phyloP scores from a whole-genome alignment of 805 yeast genomes.

The Cyberlindnera subsufficiens region DNA sequence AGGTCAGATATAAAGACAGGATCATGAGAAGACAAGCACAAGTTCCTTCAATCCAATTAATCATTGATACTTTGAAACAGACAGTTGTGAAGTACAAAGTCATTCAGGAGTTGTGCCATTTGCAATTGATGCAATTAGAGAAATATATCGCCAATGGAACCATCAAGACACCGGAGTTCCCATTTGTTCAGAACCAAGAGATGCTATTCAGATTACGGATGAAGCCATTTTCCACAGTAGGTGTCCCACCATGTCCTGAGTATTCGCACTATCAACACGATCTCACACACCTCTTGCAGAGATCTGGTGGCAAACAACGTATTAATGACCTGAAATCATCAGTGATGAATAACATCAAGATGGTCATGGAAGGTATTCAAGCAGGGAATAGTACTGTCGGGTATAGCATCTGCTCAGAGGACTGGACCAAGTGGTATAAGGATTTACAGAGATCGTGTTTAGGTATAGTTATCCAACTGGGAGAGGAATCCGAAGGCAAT shows the following conservation, averaged over 20 bases:
- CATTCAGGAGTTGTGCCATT: slow-evolving; percentile 25
- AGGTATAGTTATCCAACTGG: slow-evolving; percentile 17
- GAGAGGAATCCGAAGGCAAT: slow-evolving; percentile 9
- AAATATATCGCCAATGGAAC: slow-evolving; percentile 20
- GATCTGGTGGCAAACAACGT: slow-evolving; percentile 3
- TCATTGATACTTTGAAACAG: slow-evolving; percentile 1
- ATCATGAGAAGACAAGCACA: slow-evolving; percentile 28
- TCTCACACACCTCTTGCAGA: slow-evolving; percentile 10
- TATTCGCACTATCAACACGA: slow-evolving; percentile 19
- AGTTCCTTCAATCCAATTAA: slow-evolving; percentile 29
- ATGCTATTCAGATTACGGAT: slow-evolving; percentile 51
- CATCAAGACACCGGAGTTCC: slow-evolving; percentile 22
- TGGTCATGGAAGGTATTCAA: slow-evolving; percentile 13
- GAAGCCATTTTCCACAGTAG: slow-evolving; percentile 77
- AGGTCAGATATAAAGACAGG: slow-evolving; percentile 32
- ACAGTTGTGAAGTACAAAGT: slow-evolving; percentile 14
- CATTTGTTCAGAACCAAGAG: slow-evolving; percentile 24
- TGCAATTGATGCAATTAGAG: slow-evolving; percentile 29
- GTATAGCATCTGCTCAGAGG: slow-evolving; percentile 23
- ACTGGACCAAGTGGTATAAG: slow-evolving; percentile 27
- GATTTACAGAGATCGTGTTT: slow-evolving; percentile 26
- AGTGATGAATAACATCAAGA: slow-evolving; percentile 7
- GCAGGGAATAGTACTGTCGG: slow-evolving; percentile 16
- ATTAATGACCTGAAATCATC: slow-evolving; percentile 3
- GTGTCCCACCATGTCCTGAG: slow-evolving; percentile 61